Evolutionary conservation across 2,329 filamentous ascomycete species (phyloP), one percentile per base, ranked within the genome.

Genomic region (Colletotrichum eremochloae): DNA sequence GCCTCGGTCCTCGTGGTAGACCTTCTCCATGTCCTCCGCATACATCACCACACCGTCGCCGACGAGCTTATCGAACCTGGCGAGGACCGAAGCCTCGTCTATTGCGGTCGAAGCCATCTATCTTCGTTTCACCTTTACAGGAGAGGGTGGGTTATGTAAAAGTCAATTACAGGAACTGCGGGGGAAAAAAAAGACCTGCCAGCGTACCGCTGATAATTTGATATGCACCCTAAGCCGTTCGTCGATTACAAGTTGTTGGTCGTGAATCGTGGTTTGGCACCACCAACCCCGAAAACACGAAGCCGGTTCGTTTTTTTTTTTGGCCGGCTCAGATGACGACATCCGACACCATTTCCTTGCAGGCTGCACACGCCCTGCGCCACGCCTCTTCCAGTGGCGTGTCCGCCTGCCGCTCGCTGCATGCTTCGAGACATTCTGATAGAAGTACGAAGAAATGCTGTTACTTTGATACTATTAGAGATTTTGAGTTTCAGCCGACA

Each of bases 281-380:
- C 6, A 5, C 46, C 18, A 3, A 18, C 20, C 20, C n/a, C 20
- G 36, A 12, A 15, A 40, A 55, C 33, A 38, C n/a, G 29, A 42
- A 36, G 58, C 40, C 36, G 57, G 44, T 38, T 48, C 20, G 42
- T 63, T 24, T 24, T 24, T 24, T 24, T 24, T 24, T 24, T 24
- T 63, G 46, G 67, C 24, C 48, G 31, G 55, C 18, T 36, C 48
- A 42, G 15, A 71, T 71, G 57, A 71, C 65, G 68, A 71, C 68
- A 71, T 56, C 42, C n/a, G 4, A 24, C n/a, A 24, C 6, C 15
- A 6, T 42, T 42, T 31, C 42, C 61, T 69, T 18, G 18, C 44
- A 48, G 36, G 7, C 24, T 40, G 20, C 33, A 9, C 36, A 9
- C 9, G 2, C 46, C n/a, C 55, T 31, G 18, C 52, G 52, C 31